Conservation (phyloP, 129 eudicot species). For the Helianthus tuberosus region DNA sequence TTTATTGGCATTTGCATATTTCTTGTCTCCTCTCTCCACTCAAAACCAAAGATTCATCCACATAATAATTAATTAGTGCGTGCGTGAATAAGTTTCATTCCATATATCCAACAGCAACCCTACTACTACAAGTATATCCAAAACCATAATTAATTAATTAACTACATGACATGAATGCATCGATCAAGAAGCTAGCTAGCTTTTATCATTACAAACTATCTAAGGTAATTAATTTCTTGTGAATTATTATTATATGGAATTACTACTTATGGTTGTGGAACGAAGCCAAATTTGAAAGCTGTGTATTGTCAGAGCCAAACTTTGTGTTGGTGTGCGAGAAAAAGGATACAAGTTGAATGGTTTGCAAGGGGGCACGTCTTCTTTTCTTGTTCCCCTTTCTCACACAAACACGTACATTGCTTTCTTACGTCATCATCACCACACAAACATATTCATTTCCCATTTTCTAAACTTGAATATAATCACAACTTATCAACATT, state of each 20-base stretch:
- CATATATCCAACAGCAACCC: background rate
- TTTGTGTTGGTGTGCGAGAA: constrained; percentile 32
- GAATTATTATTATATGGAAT: background rate
- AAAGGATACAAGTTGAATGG: constrained; percentile 27
- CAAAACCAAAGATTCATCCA: constrained; percentile 7
- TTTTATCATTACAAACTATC: background rate
- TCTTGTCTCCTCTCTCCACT: constrained; percentile 19
- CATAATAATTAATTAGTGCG: background rate
- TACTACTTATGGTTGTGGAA: background rate
- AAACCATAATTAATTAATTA: too few relatives aligned
- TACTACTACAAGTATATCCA: background rate
- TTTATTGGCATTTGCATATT: constrained; percentile 11
- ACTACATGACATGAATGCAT: too few relatives aligned
- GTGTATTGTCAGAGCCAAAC: background rate
- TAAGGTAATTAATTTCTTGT: background rate
- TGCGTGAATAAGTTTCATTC: constrained; percentile 9
- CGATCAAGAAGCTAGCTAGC: too few relatives aligned
- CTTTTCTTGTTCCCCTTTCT: constrained; percentile 2
- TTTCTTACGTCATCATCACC: constrained; percentile 18
- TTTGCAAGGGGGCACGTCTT: constrained; percentile 14
- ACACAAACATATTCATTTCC: background rate
- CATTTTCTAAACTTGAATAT: background rate
- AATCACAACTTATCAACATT: background rate
- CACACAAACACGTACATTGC: background rate
- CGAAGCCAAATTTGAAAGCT: constrained; percentile 17